Evolutionary conservation across 2,329 filamentous ascomycete genomes (phyloP), one percentile per base, ranked within the genome.

Genomic region (Pseudogymnoascus sp.): DNA sequence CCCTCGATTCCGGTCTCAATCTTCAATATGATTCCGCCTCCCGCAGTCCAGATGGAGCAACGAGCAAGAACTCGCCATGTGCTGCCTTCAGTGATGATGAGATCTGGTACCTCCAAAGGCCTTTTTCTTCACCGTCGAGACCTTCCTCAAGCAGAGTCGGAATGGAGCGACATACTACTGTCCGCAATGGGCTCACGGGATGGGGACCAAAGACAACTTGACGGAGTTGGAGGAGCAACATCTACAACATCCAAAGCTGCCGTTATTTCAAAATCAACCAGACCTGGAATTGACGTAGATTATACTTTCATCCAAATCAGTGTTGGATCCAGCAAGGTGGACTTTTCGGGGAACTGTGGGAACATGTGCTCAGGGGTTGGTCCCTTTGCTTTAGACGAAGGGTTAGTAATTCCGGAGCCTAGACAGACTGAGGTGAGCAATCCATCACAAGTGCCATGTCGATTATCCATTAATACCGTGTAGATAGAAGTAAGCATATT

Each of bases 301-400:
- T 86, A 82, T 65, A 86, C 82, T 0, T 86, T 86, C 64, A 77
- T 84, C 0, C 81, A 83, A 55, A 74, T 86, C 1, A 82, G 80
- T 0, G 77, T 86, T 55, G 78, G 80, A 19, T 76, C 78, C 57
- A 75, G 75, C 3, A 72, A 75, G 7, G 74, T 85, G 2, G 82
- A 86, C 63, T 74, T 33, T 33, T 33, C 30, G 1, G 30, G 30
- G 30, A 33, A 33, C 30, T 33, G 30, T 33, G 30, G 30, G 13
- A 33, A 33, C 30, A 33, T 33, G 5, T 33, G 30, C 30, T 33
- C 30, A 33, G 30, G 30, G 30, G 30, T 33, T 33, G 30, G 30
- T 13, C 30, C 30, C 30, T 33, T 33, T 33, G 30, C 30, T 33
- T 33, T 33, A 33, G 30, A 33, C 30, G 30, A 33, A 33, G 30